phyloP scores from a whole-genome alignment of 495 filamentous ascomycete species.

The Aspergillus steynii region DNA sequence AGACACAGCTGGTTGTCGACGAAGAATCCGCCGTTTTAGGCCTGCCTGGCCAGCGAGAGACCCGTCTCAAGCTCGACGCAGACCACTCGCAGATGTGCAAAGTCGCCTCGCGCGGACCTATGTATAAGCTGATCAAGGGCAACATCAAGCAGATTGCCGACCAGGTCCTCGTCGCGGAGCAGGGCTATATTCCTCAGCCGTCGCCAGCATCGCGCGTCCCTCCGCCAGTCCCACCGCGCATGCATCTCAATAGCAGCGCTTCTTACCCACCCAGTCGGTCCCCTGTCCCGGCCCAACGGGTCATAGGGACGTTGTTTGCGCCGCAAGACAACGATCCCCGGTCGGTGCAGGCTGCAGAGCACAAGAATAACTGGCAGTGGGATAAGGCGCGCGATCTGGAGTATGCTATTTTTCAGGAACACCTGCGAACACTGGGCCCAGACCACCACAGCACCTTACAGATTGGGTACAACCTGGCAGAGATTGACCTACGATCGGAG shows the following conservation, averaged over 20 bases:
- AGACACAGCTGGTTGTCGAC: constrained; percentile 36
- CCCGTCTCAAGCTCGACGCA: constrained; percentile 41
- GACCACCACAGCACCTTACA: constrained; percentile 37
- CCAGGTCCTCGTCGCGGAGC: constrained; percentile 34
- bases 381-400: constrained; percentile 35
- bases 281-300: constrained; percentile 12
- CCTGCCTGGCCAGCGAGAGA: constrained; percentile 38
- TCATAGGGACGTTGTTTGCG: constrained; percentile 25
- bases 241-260: constrained; percentile 33
- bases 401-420: constrained; percentile 41
- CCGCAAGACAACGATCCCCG: constrained; percentile 34
- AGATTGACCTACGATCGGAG: constrained; percentile 29
- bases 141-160: constrained; percentile 42
- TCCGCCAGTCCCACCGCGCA: constrained; percentile 34
- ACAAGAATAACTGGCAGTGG: constrained; percentile 34
- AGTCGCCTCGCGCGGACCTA: constrained; percentile 31
- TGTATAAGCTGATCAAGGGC: constrained; percentile 41
- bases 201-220: constrained; percentile 14
- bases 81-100: constrained; percentile 46
- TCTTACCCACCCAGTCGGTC: constrained; percentile 28
- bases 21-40: constrained; percentile 42
- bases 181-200: constrained; percentile 36
- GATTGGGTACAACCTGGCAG: constrained; percentile 34
- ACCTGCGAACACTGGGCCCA: constrained; percentile 31
- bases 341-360: constrained; percentile 29